Conservation (phyloP, 352 stramenopile genomes). For the Thalassiosira pacifica region DNA sequence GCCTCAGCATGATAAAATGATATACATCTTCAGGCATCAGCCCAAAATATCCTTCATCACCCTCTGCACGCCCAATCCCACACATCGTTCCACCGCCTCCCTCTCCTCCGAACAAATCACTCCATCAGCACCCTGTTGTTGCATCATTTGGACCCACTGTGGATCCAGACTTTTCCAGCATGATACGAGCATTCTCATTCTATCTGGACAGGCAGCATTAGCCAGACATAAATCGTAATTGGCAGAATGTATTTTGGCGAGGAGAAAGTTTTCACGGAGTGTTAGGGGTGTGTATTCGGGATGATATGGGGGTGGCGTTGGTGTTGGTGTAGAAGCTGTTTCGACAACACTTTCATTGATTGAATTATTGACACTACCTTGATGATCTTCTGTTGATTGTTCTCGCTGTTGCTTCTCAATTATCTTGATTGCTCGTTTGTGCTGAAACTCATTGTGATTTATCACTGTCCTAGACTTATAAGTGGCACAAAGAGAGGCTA, state of each 20-base stretch:
- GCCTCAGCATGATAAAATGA: too few species aligned
- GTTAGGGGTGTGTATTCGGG: slow-evolving; percentile 43
- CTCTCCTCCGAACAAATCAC: slow-evolving; percentile 56
- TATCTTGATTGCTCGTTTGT: slow-evolving; percentile 32
- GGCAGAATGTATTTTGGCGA: slow-evolving; percentile 28
- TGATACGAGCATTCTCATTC: slow-evolving; percentile 15
- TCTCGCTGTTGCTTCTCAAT: slow-evolving; percentile 6
- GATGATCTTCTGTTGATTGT: not conserved
- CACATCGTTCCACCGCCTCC: slow-evolving; percentile 64
- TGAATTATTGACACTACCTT: not conserved
- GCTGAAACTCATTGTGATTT: slow-evolving; percentile 47
- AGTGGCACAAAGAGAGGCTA: slow-evolving; percentile 31
- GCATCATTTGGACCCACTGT: slow-evolving; percentile 1
- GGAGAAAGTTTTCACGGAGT: slow-evolving; percentile 30
- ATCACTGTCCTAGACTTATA: slow-evolving; percentile 42
- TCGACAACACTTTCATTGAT: not conserved
- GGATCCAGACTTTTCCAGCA: slow-evolving; percentile 47
- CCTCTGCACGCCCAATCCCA: slow-evolving; percentile 57
- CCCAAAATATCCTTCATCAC: slow-evolving; percentile 51
- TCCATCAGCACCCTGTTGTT: slow-evolving; percentile 33
- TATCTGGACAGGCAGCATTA: slow-evolving; percentile 36
- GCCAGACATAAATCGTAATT: slow-evolving; percentile 55
- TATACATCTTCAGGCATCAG: slow-evolving; percentile 18
- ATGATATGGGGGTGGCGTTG: slow-evolving; percentile 29
- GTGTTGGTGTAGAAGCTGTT: not conserved